phyloP scores from a whole-genome alignment of 768 basidiomycete species.

The Rhizopogon vesiculosus region DNA sequence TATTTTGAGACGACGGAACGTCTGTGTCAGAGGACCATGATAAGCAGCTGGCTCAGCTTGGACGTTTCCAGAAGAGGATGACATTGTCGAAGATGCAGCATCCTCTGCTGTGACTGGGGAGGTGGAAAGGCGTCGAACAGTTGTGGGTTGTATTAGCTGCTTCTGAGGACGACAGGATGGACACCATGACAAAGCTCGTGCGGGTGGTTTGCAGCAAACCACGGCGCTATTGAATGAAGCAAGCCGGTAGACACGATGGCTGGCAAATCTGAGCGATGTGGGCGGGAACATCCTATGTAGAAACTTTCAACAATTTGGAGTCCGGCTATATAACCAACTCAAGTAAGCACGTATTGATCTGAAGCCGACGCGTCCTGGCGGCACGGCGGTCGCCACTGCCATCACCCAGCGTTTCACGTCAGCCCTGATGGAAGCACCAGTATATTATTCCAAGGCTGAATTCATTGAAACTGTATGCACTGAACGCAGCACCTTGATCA shows the following conservation, averaged over 20 bases:
- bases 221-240: not conserved
- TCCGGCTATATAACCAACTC: not conserved
- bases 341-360: no score
- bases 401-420: not conserved
- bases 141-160: slow-evolving; percentile 5
- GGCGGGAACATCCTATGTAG: not conserved
- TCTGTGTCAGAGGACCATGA: slow-evolving; percentile 63
- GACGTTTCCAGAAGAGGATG: slow-evolving; percentile 1
- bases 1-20: slow-evolving; percentile 75
- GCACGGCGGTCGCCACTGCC: not conserved
- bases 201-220: not conserved
- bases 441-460: slow-evolving; percentile 78
- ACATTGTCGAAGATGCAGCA: slow-evolving; percentile 1
- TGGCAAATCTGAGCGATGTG: not conserved
- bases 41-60: slow-evolving; percentile 38
- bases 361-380: slow-evolving; percentile 11
- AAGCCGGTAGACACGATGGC: not conserved
- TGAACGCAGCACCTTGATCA: not conserved
- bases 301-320: no score
- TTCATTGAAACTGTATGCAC: slow-evolving; percentile 82
- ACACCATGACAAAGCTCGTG: not conserved
- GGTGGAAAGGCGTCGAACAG: slow-evolving; percentile 7
- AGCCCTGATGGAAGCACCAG: slow-evolving; percentile 57
- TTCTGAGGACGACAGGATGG: slow-evolving; percentile 2
- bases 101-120: slow-evolving; percentile 8